phyloP scores from a whole-genome alignment of 768 basidiomycete genomes.

The Xerocomellus intermedius region DNA sequence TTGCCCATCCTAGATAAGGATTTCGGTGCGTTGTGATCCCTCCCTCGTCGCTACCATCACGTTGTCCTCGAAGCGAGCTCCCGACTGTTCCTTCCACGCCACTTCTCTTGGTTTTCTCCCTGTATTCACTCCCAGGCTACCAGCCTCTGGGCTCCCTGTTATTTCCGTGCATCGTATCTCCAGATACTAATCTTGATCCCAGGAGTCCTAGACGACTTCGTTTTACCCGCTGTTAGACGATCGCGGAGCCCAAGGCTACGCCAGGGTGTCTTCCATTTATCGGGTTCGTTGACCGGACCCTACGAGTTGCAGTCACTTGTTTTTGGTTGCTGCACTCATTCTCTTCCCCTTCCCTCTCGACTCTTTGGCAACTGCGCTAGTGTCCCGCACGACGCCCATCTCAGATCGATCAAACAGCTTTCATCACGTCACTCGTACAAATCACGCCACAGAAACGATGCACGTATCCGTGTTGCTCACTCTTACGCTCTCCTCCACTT shows the following conservation, averaged over 20 bases:
- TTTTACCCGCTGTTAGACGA: slow-evolving; percentile 1
- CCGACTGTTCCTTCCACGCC: neutral
- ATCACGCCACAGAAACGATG: slow-evolving; percentile 22
- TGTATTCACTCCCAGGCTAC: neutral
- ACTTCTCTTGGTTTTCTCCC: neutral
- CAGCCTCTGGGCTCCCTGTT: neutral
- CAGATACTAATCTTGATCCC: slow-evolving; percentile 9
- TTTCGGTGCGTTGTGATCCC: slow-evolving; percentile 2
- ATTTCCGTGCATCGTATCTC: slow-evolving; percentile 6
- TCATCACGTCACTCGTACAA: neutral
- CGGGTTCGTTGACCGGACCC: slow-evolving; percentile 26
- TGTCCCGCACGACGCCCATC: neutral
- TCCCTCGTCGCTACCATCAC: neutral
- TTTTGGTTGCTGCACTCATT: slow-evolving; percentile 11
- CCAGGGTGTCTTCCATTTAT: slow-evolving; percentile 15
- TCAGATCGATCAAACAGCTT: neutral
- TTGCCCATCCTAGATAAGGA: slow-evolving; percentile 10
- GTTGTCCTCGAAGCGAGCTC: neutral
- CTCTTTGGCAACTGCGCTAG: neutral
- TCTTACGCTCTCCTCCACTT: slow-evolving; percentile 31
- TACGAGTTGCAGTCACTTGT: slow-evolving; percentile 1
- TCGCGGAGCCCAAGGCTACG: slow-evolving; percentile 17
- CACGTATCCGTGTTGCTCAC: slow-evolving; percentile 27
- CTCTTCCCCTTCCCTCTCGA: neutral
- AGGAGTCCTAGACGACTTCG: slow-evolving; percentile 9